A percentile compares a stretch with the other conserved stretches of the same genome.
phyloP scores from a whole-genome alignment of 2,329 filamentous ascomycete genomes.

The Pleoardoris graminearum region DNA sequence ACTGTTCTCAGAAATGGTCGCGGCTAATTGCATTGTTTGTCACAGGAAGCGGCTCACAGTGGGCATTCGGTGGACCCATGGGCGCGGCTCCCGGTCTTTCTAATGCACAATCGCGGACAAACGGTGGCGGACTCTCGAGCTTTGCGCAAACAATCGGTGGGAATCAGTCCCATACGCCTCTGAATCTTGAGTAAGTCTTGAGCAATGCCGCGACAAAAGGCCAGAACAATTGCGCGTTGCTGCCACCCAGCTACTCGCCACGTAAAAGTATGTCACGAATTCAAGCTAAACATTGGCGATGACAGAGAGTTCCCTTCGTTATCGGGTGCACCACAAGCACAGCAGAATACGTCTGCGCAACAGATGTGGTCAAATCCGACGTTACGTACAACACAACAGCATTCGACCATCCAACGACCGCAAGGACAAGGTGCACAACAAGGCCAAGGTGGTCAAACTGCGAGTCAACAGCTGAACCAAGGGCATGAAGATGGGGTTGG shows the following conservation, averaged over 20 bases:
- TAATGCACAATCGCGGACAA: conserved; percentile 55
- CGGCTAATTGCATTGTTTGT: conserved; percentile 24
- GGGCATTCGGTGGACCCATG: conserved; percentile 61
- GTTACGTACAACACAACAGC: conserved; percentile 57
- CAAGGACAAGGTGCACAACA: conserved; percentile 46
- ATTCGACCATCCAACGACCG: conserved; percentile 58
- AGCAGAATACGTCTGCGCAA: conserved; percentile 56
- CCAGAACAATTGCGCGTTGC: conserved; percentile 9
- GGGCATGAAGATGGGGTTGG: conserved; percentile 41
- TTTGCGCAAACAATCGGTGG: conserved; percentile 61
- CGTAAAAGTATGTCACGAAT: neutral
- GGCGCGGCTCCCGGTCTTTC: conserved; percentile 57
- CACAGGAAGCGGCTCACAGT: conserved; percentile 58
- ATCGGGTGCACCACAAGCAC: conserved; percentile 60
- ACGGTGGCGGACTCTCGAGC: conserved; percentile 54
- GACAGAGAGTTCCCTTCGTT: conserved; percentile 65
- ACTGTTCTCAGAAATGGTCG: neutral
- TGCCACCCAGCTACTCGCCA: neutral
- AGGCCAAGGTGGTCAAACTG: conserved; percentile 40
- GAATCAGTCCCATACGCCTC: conserved; percentile 57
- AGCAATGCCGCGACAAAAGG: conserved; percentile 12
- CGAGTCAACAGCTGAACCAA: conserved; percentile 48
- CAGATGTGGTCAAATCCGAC: conserved; percentile 62
- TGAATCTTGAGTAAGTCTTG: conserved; percentile 60
- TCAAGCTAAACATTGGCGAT: conserved; percentile 28